Evolutionary conservation across 2,329 filamentous ascomycete species (phyloP), one percentile per base, ranked within the genome.

Genomic region (Stylonectria norvegica): DNA sequence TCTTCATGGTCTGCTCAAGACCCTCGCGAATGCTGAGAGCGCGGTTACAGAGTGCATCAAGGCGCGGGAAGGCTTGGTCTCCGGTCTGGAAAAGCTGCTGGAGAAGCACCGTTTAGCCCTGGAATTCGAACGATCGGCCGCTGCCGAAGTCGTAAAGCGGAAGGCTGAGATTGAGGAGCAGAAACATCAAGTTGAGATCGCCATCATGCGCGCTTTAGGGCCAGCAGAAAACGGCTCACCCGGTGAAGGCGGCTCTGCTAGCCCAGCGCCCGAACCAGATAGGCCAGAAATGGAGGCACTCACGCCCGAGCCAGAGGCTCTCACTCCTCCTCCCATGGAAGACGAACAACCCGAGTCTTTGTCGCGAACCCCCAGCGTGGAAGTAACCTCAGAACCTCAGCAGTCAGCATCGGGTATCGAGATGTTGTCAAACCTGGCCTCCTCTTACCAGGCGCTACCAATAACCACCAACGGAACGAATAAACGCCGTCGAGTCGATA

Each of bases 41-140:
- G 89, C 91, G 1, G 86, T 97, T 1, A 83, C 86, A 2, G 89
- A 95, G 56, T 88, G 86, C 52, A 88, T 98, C 60, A 90, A 91
- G 60, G 88, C 89, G 2, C 83, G 93, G 11, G 79, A 81, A 50
- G 78, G 80, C 8, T 75, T 98, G 19, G 83, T 97, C 25, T 75
- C 78, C 19, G 89, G 83, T 1, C 72, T 98, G 5, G 89, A 96
- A 66, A 89, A 86, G 58, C 72, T 97, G 10, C 73, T 97, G 1
- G 80, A 85, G 39, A 76, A 78, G 18, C 89, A 91, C 62, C 82
- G 83, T 35, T 68, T 73, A 3, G 82, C 83, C 23, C 69, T 96
- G 4, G 73, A 76, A 2, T 73, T 75, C 12, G 91, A 98, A 42
- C 80, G 89, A 55, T 66, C 72, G 4, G 74, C 84, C 23, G 70